Conservation (phyloP, 352 stramenopile species). For the Pythium pectinolyticum region DNA sequence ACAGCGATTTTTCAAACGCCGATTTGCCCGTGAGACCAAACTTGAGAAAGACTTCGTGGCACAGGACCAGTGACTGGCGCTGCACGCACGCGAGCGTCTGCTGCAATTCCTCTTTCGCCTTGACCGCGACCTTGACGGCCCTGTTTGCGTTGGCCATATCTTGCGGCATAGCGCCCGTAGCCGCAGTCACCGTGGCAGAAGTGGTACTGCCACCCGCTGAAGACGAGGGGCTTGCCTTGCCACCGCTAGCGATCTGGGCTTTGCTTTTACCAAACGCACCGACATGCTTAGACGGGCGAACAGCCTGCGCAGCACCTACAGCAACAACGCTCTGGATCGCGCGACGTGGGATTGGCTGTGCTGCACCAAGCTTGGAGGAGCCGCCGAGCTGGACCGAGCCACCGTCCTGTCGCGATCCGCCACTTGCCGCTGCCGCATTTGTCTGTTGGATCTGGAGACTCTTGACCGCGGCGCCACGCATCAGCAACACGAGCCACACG, state of each 20-base stretch:
- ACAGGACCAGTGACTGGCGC: conserved; percentile 66
- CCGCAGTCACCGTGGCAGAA: background rate
- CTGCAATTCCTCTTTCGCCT: conserved; percentile 80
- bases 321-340: conserved; percentile 30
- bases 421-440: conserved; percentile 34
- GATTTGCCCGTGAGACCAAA: conserved; percentile 64
- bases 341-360: conserved; percentile 60
- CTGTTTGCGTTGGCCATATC: conserved; percentile 38
- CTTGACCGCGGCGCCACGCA: conserved; percentile 77
- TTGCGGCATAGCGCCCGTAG: background rate
- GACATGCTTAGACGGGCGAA: conserved; percentile 27
- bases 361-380: conserved; percentile 30
- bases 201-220: background rate
- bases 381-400: conserved; percentile 10
- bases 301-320: background rate
- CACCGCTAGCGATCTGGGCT: conserved; percentile 26
- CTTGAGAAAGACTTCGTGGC: conserved; percentile 68
- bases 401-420: conserved; percentile 21
- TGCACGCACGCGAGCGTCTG: conserved; percentile 79
- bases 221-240: conserved; percentile 22
- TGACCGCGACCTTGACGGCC: conserved; percentile 64
- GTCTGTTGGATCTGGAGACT: conserved; percentile 85
- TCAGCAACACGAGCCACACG: conserved; percentile 75
- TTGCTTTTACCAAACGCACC: conserved; percentile 39
- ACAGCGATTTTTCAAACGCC: conserved; percentile 77